Evolutionary conservation across 2,329 filamentous ascomycete genomes (phyloP).

Genomic region (Penicillium concentricum): DNA sequence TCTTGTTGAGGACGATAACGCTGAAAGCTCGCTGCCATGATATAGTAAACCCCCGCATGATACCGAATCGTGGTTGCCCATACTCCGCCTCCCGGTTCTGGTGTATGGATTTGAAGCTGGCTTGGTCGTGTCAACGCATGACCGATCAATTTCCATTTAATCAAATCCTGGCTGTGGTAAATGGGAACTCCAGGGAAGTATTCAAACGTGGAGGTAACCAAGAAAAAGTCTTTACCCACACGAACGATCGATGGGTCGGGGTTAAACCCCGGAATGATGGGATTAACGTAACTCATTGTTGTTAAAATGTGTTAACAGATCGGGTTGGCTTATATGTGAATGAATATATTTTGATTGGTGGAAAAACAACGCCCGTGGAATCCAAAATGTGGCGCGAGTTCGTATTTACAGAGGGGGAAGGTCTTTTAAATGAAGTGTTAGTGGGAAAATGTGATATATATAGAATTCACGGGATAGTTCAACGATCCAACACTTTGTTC

Average conservation of each 20-base stretch:
- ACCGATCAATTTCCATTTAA: constrained; percentile 41
- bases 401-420: background rate
- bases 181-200: constrained; percentile 62
- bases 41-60: constrained; percentile 46
- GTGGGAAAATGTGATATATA: background rate
- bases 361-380: background rate
- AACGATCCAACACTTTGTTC: background rate
- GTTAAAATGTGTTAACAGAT: background rate
- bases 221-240: constrained; percentile 54
- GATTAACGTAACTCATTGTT: constrained; percentile 40
- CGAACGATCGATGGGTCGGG: constrained; percentile 59
- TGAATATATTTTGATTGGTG: constrained; percentile 5
- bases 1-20: constrained; percentile 40
- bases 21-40: constrained; percentile 49
- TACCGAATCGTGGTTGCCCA: constrained; percentile 54
- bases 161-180: constrained; percentile 54
- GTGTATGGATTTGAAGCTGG: constrained; percentile 37
- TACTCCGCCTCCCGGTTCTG: constrained; percentile 36
- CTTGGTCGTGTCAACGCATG: constrained; percentile 35
- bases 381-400: background rate
- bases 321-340: background rate
- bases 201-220: constrained; percentile 63
- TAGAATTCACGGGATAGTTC: background rate
- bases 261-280: constrained; percentile 60
- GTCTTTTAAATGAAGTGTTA: too few relatives aligned